Base-by-base conservation (phyloP, 202 grass and related monocot species). In the Cymbopogon flexuosus region DNA sequence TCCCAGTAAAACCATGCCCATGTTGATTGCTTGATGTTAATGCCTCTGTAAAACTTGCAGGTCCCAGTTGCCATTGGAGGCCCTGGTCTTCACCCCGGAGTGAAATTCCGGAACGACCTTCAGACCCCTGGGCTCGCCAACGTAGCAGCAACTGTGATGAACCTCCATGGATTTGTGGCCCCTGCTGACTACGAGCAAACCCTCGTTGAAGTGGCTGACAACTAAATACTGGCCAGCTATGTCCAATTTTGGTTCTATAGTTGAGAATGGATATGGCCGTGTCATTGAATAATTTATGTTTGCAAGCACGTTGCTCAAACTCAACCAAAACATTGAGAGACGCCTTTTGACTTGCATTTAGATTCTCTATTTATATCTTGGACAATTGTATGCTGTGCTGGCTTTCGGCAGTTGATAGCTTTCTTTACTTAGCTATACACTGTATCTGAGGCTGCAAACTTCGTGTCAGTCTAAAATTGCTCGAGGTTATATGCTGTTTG, bases 31-130 rank as follows among this genome's bases (percentile, higher is more conserved):
- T 37, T 72, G 19, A 37, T 77, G 45, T 23, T 47, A 82, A 73
- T 37, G 13, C 35, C 4, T 62, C 10, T 75, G 63, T 54, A 69
- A 80, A 65, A 81, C 62, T 60, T 90, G 31, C 87, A 99, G 96
- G 96, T 99, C 8, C 96, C 96, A 1, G 87, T 99, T 88, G 96
- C 92, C 29, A 95, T 99, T 43, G 96, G 96, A 70, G 96, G 96
- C 54, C 96, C 92, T 8, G 96, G 96, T 61, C 88, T 99, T 54
- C 78, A 79, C 51, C 74, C 87, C 5, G 92, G 96, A 63, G 88
- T 88, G 64, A 93, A 65, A 74, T 95, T 95, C 87, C 87, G 92
- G 23, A 75, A 67, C 0, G 92, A 99, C 51, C 65, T 99, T 37
- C 27, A 92, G 19, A 88, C 46, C 4, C 91, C 90, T 43, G 92